Evolutionary conservation across 805 yeast genomes (phyloP), one percentile per base, ranked within the genome.

Genomic region (Pichia scutulata): DNA sequence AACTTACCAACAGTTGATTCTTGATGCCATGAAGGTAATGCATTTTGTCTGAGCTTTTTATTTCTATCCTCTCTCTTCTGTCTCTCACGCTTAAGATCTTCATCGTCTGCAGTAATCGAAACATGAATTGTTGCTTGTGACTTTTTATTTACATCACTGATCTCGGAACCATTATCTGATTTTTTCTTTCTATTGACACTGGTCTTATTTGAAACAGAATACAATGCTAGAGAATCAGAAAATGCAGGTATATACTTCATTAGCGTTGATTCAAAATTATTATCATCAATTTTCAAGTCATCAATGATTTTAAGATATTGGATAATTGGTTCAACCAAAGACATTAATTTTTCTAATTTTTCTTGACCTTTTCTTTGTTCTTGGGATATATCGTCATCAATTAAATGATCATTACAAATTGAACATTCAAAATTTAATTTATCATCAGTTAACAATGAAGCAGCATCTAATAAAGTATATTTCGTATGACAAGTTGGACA

Each of bases 1-100:
- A 75, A 67, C 57, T 82, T 74, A 43, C 96, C 96, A 57, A 92
- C 92, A 0, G 99, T 90, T 62, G 92, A 81, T 58, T 84, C 84
- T 56, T 85, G 81, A 64, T 93, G 96, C 99, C 99, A 93, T 26
- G 93, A 84, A 8, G 99, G 99, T 57, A 93, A 74, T 4, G 97
- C 97, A 64, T 93, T 93, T 66, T 92, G 97, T 62, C 86, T 84
- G 66, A 90, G 74, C 57, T 79, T 75, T 66, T 77, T 83, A 66
- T 78, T 81, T 75, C 77, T 82, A 71, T 73, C 81, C 65, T 86
- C 84, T 62, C 78, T 72, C 58, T 81, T 82, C 62, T 73, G 76
- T 59, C 76, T 76, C 67, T 83, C 89, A 57, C 80, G 77, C 62
- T 77, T 82, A 41, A 55, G 47, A 53, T 81, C 80, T 60, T 87